Base-by-base conservation (phyloP, 2,329 filamentous ascomycete species). In the Arachnomyces sp. region DNA sequence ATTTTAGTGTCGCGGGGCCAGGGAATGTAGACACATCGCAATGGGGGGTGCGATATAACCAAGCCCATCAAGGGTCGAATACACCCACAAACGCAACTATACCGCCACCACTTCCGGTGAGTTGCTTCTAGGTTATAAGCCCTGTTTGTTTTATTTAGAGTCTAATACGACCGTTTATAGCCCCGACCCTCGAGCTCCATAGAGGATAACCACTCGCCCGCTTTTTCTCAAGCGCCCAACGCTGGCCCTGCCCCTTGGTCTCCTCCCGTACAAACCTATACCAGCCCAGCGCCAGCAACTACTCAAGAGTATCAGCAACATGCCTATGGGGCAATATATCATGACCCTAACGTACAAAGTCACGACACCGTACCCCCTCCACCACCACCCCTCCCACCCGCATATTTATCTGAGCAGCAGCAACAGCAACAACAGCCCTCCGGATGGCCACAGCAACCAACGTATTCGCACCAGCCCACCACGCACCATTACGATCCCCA, bases 31-130 rank as follows among this genome's bases (percentile, higher is more conserved):
- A 66, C 46, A 62, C 62, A 11, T 55, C 59, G 12, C 49, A 50
- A 12, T 70, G 66, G 66, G 66, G 66, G 17, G 65, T 68, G 34
- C 59, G 59, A 39, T 68, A 64, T 44, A 67, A 65, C 42, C 58
- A 50, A 12, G 38, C 56, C 36, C 57, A 57, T 30, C 50, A 54
- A 11, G 4, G 14, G 29, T 31, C 29, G 16, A n/a, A 39, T 17
- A 32, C 13, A 13, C 7, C 25, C 13, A n/a, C 8, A 37, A n/a
- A 8, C 31, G 3, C 31, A 9, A 18, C 32, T 20, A 28, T 12
- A 32, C 62, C 59, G 15, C 58, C 53, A 25, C 53, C 63, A 17
- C 50, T 67, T 15, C 64, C 64, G 9, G 64, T 65, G 54, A 52
- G 39, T 42, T 31, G 5, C 20, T 25, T 9, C 5, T 12, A 15